Conservation (phyloP, 2,329 filamentous ascomycete genomes). For the Geoglossum cookeanum region DNA sequence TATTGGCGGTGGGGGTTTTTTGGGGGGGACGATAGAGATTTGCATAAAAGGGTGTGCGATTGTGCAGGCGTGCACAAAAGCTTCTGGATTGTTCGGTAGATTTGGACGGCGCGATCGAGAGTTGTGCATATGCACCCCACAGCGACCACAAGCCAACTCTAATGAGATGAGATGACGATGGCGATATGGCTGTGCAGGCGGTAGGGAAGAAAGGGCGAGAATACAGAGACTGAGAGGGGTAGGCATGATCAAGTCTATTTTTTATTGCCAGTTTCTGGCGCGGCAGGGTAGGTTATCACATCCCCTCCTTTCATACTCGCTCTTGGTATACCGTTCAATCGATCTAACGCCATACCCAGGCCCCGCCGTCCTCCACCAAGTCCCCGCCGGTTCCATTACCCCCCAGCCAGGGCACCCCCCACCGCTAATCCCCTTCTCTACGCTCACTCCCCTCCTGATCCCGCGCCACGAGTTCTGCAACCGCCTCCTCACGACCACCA, state of each 20-base stretch:
- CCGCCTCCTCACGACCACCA: slow-evolving; percentile 58
- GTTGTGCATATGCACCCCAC: no score
- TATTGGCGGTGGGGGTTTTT: no score
- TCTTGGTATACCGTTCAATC: no score
- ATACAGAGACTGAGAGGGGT: background rate
- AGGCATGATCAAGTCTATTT: slow-evolving; percentile 42
- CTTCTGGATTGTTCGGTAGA: no score
- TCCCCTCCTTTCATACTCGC: background rate
- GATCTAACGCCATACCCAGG: slow-evolving; percentile 21
- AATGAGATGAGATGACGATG: no score
- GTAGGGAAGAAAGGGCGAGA: no score
- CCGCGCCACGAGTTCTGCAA: slow-evolving; percentile 91
- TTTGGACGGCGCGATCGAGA: no score
- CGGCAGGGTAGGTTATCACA: slow-evolving; percentile 25
- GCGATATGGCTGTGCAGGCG: no score
- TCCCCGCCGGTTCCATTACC: slow-evolving; percentile 39
- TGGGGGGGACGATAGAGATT: no score
- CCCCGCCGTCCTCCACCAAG: slow-evolving; percentile 43
- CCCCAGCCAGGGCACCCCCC: slow-evolving; percentile 27
- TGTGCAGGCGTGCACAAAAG: no score
- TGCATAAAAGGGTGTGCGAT: no score
- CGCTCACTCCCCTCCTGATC: slow-evolving; percentile 82
- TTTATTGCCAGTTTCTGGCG: slow-evolving; percentile 47
- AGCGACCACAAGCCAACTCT: no score
- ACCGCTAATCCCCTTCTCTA: slow-evolving; percentile 68